Evolutionary conservation across 495 filamentous ascomycete genomes (phyloP).

Genomic region (Penicillium antarcticum): DNA sequence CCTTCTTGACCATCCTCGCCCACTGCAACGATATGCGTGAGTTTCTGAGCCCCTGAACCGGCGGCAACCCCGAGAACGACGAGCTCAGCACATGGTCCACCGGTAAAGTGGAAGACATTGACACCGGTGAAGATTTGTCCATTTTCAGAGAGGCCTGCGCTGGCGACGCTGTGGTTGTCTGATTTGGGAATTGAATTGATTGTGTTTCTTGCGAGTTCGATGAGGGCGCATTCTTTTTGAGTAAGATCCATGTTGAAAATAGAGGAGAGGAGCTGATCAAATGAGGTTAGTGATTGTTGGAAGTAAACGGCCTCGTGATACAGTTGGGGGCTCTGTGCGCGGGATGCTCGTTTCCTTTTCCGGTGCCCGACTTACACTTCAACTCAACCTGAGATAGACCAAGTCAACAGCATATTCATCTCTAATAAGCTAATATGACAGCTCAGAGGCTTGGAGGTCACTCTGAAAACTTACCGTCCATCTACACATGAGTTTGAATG

Average conservation of each 20-base stretch:
- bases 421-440: too few relatives aligned
- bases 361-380: too few relatives aligned
- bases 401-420: too few relatives aligned
- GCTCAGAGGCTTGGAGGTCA: too few relatives aligned
- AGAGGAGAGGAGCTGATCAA: neutral
- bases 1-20: slow-evolving; percentile 16
- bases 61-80: slow-evolving; percentile 26
- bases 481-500: too few relatives aligned
- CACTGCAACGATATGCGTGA: slow-evolving; percentile 23
- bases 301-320: neutral
- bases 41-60: slow-evolving; percentile 11
- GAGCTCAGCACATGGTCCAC: slow-evolving; percentile 29
- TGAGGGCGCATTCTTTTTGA: neutral
- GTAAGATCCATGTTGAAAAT: neutral
- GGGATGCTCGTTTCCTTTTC: too few relatives aligned
- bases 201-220: neutral
- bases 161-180: neutral
- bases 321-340: too few relatives aligned
- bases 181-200: slow-evolving; percentile 1
- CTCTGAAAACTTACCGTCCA: too few relatives aligned
- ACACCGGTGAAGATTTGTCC: slow-evolving; percentile 24
- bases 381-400: too few relatives aligned
- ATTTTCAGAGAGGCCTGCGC: neutral
- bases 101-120: slow-evolving; percentile 30
- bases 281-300: neutral